These are phyloP conservation scores for Schizosaccharomyces octosporus DNA, from an alignment of 805 yeast genomes.

Conservation along the genomic window DNA sequence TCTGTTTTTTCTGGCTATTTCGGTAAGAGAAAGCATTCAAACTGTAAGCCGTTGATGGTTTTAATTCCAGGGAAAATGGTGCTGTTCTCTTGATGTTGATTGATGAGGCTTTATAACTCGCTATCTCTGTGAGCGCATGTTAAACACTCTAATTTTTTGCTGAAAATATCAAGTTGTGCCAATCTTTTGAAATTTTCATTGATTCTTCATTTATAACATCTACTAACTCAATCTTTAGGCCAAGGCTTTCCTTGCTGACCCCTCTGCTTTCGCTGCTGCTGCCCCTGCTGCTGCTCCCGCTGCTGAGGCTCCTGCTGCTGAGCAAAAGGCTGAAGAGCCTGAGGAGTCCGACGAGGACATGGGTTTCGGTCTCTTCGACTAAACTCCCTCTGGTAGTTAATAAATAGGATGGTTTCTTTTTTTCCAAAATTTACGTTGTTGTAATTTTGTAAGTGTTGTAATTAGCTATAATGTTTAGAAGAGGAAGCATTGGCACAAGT, in stretches of 20 bases:
- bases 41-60: not conserved
- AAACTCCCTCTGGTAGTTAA: not conserved
- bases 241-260: constrained; percentile 99
- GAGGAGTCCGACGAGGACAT: constrained; percentile 43
- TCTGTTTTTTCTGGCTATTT: not conserved
- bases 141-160: constrained; percentile 4
- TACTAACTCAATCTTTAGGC: not conserved
- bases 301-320: constrained; percentile 37
- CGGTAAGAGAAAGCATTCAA: not conserved
- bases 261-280: constrained; percentile 98
- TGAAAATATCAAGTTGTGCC: not conserved
- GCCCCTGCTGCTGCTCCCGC: constrained; percentile 73
- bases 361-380: constrained; percentile 19
- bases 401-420: too few relatives aligned
- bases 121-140: not conserved
- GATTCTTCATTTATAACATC: not conserved
- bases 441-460: too few relatives aligned
- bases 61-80: too few relatives aligned
- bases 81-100: not conserved
- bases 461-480: too few relatives aligned
- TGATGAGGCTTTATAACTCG: not conserved
- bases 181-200: not conserved
- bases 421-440: too few relatives aligned
- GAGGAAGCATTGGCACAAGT: too few relatives aligned
- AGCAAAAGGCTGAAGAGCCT: constrained; percentile 44